Base-by-base conservation (phyloP, 768 basidiomycete species). In the Leccinum truebloodii region DNA sequence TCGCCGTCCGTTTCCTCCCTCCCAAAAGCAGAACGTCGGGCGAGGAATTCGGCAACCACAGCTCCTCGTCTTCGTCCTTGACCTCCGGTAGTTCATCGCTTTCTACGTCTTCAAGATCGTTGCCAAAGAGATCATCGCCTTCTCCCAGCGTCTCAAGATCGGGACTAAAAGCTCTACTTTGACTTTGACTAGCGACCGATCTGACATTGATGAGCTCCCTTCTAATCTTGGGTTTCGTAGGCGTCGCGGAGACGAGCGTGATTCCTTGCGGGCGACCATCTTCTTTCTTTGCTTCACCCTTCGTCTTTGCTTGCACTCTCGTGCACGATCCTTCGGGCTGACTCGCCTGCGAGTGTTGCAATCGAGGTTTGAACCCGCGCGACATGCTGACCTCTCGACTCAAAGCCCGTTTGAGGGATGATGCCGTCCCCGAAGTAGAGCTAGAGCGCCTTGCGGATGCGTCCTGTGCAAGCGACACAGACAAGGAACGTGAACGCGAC, bases 341-440 rank as follows among this genome's bases (percentile, higher is more conserved):
- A 26, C 57, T 64, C 37, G 56, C 32, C 22, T 63, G 62, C 20
- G 62, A 61, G 20, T 48, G 53, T 52, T 65, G 59, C 59, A 62
- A 59, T 65, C 80, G 58, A 51, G 79, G 79, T 67, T 85, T 89
- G 75, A 90, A 90, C 24, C 75, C 81, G 34, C 88, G 81, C 18
- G 86, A 85, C 90, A 92, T 92, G 73, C 87, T 91, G 63, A 91
- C 79, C 69, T 92, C 89, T 32, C 88, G 81, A 59, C 80, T 85
- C n/a, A 90, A 73, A 1, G 82, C 74, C 10, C 82, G 80, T 62
- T 83, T 84, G 67, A 84, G 83, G 6, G 75, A 71, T 6, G 70
- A 69, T 0, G 67, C 59, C 72, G 77, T 67, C 76, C 76, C 52
- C 67, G 76, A 65, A 14, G 51, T 50, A 13, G 65, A 22, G 77